Evolutionary conservation across 352 stramenopile species (phyloP).

Genomic region (Thraustotheca clavata): DNA sequence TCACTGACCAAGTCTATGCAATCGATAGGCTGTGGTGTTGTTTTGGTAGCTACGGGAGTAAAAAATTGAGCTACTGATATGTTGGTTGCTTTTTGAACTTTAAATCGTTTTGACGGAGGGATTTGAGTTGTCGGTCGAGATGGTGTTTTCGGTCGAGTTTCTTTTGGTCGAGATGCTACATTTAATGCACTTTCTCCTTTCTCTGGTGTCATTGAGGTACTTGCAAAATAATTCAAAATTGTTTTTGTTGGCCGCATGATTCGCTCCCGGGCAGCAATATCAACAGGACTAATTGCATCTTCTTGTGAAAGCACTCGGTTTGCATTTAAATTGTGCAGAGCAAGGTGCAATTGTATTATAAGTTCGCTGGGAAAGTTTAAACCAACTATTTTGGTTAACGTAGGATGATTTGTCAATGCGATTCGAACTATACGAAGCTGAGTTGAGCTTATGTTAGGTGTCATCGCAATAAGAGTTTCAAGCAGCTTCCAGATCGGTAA

Average conservation of each 20-base stretch:
- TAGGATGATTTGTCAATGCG: constrained; percentile 13
- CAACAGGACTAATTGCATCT: constrained; percentile 1
- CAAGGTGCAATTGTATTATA: not conserved
- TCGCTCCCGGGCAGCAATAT: not conserved
- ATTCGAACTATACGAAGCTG: constrained; percentile 20
- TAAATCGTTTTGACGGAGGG: not conserved
- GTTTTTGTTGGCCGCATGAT: not conserved
- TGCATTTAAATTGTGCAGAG: not conserved
- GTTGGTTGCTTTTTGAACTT: not conserved
- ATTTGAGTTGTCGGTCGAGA: not conserved
- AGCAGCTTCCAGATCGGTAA: constrained; percentile 20
- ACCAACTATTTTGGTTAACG: constrained; percentile 11
- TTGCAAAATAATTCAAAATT: constrained; percentile 15
- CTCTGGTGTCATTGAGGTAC: not conserved
- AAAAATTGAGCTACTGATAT: not conserved
- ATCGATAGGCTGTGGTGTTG: not conserved
- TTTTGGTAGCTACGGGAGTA: not conserved
- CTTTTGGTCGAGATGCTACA: not conserved
- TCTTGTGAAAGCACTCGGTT: not conserved
- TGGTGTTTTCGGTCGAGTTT: not conserved
- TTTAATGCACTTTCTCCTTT: not conserved
- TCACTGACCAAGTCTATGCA: constrained; percentile 19
- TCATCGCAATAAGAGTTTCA: not conserved
- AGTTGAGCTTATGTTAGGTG: not conserved
- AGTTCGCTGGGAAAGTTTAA: constrained; percentile 12